Conservation (phyloP, 2,329 filamentous ascomycete species). For the Talaromyces sp. region DNA sequence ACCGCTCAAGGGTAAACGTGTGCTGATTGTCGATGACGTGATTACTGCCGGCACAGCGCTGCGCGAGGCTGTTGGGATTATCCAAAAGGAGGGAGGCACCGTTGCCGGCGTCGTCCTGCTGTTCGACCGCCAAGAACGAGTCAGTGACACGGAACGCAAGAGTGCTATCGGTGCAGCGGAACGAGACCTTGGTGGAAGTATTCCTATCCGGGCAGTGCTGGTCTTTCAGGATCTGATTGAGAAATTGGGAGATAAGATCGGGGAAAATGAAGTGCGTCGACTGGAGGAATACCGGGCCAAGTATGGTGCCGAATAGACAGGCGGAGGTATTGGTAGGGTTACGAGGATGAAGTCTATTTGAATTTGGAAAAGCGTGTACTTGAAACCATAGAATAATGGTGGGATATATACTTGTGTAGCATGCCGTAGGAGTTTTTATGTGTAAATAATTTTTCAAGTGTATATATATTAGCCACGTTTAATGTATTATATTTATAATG, state of each 20-base stretch:
- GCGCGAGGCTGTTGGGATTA: slow-evolving; percentile 85
- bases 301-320: slow-evolving; percentile 34
- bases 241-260: slow-evolving; percentile 59
- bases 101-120: slow-evolving; percentile 86
- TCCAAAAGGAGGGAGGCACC: slow-evolving; percentile 75
- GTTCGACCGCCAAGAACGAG: slow-evolving; percentile 63
- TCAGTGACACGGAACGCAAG: slow-evolving; percentile 61
- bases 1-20: slow-evolving; percentile 73
- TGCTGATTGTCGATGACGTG: slow-evolving; percentile 93
- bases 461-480: background rate
- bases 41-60: slow-evolving; percentile 94
- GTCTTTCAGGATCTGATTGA: slow-evolving; percentile 73
- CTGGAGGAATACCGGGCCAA: slow-evolving; percentile 67
- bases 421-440: background rate
- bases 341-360: background rate
- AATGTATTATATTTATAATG: background rate
- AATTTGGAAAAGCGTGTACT: background rate
- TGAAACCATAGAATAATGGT: background rate
- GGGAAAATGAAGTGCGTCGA: slow-evolving; percentile 58
- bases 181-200: slow-evolving; percentile 64
- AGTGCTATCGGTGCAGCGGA: slow-evolving; percentile 84
- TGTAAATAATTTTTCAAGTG: background rate
- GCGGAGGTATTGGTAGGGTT: background rate
- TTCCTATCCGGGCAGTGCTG: slow-evolving; percentile 74
- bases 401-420: background rate